Percentiles rank a stretch among this genome's conserved stretches.
phyloP scores from a whole-genome alignment of 306 rosid species.

The Malus sylvestris region DNA sequence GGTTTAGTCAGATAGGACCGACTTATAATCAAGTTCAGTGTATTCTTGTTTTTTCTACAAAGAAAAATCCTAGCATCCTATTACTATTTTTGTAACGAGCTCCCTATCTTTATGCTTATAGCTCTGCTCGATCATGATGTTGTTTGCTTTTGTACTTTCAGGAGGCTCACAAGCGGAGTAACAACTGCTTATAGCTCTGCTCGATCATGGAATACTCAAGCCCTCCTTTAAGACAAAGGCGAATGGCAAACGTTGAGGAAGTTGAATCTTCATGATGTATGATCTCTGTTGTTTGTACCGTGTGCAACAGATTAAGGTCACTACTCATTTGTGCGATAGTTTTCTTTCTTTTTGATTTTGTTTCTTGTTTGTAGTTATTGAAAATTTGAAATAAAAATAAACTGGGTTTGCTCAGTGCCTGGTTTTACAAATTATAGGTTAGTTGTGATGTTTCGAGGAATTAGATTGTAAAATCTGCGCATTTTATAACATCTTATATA shows the following conservation, averaged over 20 bases:
- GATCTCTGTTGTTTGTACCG: too few species aligned
- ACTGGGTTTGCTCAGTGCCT: neutral
- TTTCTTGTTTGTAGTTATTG: neutral
- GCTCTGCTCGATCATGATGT: neutral
- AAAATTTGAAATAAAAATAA: neutral
- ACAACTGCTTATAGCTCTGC: too few species aligned
- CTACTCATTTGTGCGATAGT: neutral
- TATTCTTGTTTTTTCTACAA: neutral
- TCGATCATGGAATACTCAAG: too few species aligned
- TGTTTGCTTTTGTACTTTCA: slow-evolving; percentile 24
- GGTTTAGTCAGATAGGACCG: neutral
- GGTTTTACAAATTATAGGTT: too few species aligned
- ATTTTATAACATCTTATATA: too few species aligned
- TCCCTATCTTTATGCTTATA: neutral
- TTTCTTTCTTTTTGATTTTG: neutral
- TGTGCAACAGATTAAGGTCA: neutral
- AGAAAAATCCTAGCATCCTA: neutral
- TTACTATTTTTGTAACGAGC: too few species aligned
- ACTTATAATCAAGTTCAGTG: neutral
- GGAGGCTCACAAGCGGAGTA: slow-evolving; percentile 79
- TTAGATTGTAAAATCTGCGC: too few species aligned
- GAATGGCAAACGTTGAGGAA: too few species aligned
- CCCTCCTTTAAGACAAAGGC: too few species aligned
- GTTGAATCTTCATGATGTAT: too few species aligned
- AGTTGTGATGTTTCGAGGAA: too few species aligned